Conservation (phyloP, 192 early-diverging fungal species). For the Helicostylum pulchrum region DNA sequence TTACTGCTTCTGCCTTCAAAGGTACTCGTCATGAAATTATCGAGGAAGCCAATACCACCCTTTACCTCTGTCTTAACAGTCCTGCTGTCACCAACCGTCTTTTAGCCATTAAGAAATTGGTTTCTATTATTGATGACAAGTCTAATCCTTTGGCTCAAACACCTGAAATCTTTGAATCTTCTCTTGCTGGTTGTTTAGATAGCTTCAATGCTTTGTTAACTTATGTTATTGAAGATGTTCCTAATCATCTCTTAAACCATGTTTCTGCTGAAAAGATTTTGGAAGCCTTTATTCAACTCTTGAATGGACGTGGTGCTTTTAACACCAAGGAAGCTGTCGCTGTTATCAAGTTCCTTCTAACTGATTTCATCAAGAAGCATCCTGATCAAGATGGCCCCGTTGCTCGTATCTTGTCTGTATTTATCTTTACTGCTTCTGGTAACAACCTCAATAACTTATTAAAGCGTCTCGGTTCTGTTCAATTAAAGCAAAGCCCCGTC, state of each 20-base stretch:
- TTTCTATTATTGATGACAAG: conserved; percentile 47
- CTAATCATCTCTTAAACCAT: conserved; percentile 36
- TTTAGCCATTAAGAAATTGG: conserved; percentile 64
- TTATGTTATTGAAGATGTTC: conserved; percentile 35
- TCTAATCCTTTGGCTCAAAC: conserved; percentile 26
- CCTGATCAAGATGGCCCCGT: conserved; percentile 1
- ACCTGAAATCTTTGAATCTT: conserved; percentile 25
- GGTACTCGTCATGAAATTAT: conserved; percentile 63
- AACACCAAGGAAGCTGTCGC: not conserved
- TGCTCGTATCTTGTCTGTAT: conserved; percentile 15
- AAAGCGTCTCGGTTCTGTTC: conserved; percentile 8
- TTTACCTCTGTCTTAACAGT: conserved; percentile 80
- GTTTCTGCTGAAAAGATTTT: conserved; percentile 22
- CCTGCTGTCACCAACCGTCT: conserved; percentile 66
- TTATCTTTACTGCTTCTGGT: conserved; percentile 14
- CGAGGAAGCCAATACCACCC: conserved; percentile 68
- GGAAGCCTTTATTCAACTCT: not conserved
- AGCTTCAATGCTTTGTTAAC: conserved; percentile 30
- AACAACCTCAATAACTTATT: conserved; percentile 20
- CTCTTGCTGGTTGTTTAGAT: conserved; percentile 36
- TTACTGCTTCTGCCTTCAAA: conserved; percentile 52
- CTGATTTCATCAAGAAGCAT: conserved; percentile 5
- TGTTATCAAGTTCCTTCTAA: conserved; percentile 19
- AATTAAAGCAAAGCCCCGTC: conserved; percentile 2
- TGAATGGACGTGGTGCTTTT: conserved; percentile 15